Base-by-base conservation (phyloP, 257 asterid species). In the Solanum acaule region DNA sequence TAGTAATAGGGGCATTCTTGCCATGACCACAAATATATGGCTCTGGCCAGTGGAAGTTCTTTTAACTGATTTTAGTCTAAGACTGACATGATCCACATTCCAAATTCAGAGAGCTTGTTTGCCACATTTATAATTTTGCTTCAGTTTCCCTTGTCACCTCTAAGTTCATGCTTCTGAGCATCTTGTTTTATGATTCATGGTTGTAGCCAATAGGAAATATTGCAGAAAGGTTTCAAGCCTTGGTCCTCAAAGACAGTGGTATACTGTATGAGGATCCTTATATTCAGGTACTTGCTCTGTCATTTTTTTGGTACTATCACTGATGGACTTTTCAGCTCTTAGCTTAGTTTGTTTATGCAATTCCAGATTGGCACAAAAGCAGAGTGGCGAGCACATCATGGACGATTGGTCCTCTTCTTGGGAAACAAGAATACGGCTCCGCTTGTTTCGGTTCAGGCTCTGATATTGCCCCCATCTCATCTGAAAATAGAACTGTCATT, bases 311-410 rank as follows among this genome's bases (percentile, higher is more conserved):
- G 59, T 61, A 25, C 16, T 34, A 86, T 86, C 68, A 15, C 29
- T 35, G 63, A 71, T 76, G 42, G 15, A 31, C 49, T 34, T 56
- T 11, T 46, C 88, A 82, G 79, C 70, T 3, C 86, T 29, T 82
- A 31, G 68, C 33, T 82, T 82, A 31, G 68, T 79, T 68, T 73
- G 70, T 88, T 52, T 75, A 73, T 63, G 59, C 88, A 49, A 83
- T 89, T 86, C 86, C 92, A 96, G 99, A 94, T 96, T 91, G 99
- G 99, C 91, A 94, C 94, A 90, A 96, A 96, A 93, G 98, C 98
- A n/a, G 99, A 96, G 75, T 96, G 99, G 99, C 93, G 96, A 88
- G 94, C 94, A 37, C 98, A 94, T 89, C 98, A 95, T 6, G 98
- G 98, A 88, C 94, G 98, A 87, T 90, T 96, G 84, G 94, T 96